Evolutionary conservation across 805 yeast genomes (phyloP), one percentile per base, ranked within the genome.

Genomic region (Pichia nanzhaoensis): DNA sequence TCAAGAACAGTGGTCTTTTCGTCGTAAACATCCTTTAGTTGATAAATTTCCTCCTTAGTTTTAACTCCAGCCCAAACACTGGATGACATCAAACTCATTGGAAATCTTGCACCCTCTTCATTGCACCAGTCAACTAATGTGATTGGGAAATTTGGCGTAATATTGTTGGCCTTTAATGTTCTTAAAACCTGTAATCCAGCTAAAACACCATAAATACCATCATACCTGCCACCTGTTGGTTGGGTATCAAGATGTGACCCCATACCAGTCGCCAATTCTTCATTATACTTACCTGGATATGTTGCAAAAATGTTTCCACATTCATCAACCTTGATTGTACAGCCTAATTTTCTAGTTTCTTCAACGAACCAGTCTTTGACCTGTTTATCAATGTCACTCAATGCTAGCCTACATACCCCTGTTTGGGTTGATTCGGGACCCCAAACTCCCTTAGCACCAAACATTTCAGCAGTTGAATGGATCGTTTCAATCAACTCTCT

Each of bases 201-300:
- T 37, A 81, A 64, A 5, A 82, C 88, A 17, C 90, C 90, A 32
- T 71, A 68, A 34, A 82, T 77, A 38, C 89, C 90, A 55, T 82
- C 90, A 54, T 82, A 82, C 48, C 86, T 68, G 10, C 90, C 89
- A 34, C 89, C 90, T 7, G 82, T 78, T 27, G 89, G 89, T 61
- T 82, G 89, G 1, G 90, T 82, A 54, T 82, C 90, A 46, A 82
- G 63, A 60, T 82, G 89, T 0, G 87, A 80, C 0, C 89, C 89
- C 48, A 82, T 78, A 14, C 77, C 86, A 1, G 80, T 80, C 14
- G 88, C 83, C 3, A 70, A 59, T 22, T 62, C 63, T 31, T 65
- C 67, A 33, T 62, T 60, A 36, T 50, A 21, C 44, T 71, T 70
- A 5, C 87, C 87, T 0, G 84, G 82, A 46, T 70, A 78, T 10